Percentiles rank a stretch among this genome's conserved stretches.
Evolutionary conservation across 73 alveolate genomes (phyloP).

Genomic region (Symbiodinium pilosum): DNA sequence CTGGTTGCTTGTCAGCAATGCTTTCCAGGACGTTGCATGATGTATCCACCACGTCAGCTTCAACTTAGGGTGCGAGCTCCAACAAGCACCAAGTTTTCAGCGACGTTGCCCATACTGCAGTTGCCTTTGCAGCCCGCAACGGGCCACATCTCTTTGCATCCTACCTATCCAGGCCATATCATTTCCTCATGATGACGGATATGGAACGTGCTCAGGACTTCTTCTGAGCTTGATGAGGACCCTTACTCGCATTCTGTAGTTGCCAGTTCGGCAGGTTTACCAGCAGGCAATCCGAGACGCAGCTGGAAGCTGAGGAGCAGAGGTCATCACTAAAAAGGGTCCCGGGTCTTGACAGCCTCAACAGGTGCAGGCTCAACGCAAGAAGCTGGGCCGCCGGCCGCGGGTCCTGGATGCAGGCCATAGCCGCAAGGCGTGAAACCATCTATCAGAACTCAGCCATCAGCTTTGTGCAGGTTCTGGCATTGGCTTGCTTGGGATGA

Average conservation of each 20-base stretch:
- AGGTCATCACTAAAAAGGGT: background rate
- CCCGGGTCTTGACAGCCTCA: background rate
- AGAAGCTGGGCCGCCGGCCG: constrained; percentile 54
- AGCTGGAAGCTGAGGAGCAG: background rate
- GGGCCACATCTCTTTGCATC: no score
- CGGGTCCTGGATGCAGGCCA: constrained; percentile 81
- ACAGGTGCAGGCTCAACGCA: background rate
- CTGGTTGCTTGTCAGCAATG: background rate
- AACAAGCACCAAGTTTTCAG: constrained; percentile 61
- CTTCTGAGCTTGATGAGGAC: background rate
- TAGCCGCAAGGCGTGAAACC: background rate
- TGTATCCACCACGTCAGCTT: background rate
- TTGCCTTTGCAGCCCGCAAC: constrained; percentile 6
- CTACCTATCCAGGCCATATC: background rate
- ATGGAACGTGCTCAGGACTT: constrained; percentile 46
- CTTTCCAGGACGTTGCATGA: no score
- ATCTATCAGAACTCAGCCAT: background rate
- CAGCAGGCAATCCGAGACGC: constrained; percentile 39
- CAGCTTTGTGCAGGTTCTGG: constrained; percentile 27
- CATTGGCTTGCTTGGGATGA: constrained; percentile 72
- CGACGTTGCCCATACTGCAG: constrained; percentile 64
- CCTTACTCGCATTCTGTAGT: no score
- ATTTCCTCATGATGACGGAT: constrained; percentile 65
- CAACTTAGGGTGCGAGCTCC: constrained; percentile 74
- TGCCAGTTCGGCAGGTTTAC: background rate